Conservation (phyloP, 2,329 filamentous ascomycete genomes). For the Ceratocystis alfenasii region DNA sequence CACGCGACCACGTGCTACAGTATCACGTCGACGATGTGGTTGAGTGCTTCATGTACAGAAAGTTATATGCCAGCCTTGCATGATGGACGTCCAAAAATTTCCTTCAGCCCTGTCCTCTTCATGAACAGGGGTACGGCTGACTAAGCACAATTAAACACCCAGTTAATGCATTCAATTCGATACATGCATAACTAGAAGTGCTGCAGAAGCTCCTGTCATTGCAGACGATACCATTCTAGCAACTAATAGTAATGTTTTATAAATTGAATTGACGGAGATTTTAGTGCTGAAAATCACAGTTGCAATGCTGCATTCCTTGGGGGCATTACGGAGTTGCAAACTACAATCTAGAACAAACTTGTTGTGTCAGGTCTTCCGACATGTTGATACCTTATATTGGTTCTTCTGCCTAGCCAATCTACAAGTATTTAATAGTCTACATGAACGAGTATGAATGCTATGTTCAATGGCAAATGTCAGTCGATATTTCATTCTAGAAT, state of each 20-base stretch:
- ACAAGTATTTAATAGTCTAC: no score
- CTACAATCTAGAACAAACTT: background rate
- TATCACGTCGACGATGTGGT: slow-evolving; percentile 20
- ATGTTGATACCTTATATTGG: no score
- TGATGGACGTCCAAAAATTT: slow-evolving; percentile 22
- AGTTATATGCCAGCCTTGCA: slow-evolving; percentile 21
- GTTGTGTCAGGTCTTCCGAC: no score
- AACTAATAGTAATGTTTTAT: no score
- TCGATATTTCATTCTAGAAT: slow-evolving; percentile 19
- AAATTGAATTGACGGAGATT: no score
- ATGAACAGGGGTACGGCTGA: slow-evolving; percentile 10
- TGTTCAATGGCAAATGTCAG: background rate
- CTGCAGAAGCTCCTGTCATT: no score
- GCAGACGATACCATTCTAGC: no score
- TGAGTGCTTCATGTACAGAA: slow-evolving; percentile 9
- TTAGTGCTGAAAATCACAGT: no score
- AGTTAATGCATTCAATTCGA: background rate
- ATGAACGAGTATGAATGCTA: no score
- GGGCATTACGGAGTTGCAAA: background rate
- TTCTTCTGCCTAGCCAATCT: no score
- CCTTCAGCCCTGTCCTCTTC: slow-evolving; percentile 20
- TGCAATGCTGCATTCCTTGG: no score
- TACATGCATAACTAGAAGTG: slow-evolving; percentile 10
- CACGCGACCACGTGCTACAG: slow-evolving; percentile 21
- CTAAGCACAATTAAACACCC: background rate